phyloP scores from a whole-genome alignment of 2,329 filamentous ascomycete species.

The Metarhizium album region DNA sequence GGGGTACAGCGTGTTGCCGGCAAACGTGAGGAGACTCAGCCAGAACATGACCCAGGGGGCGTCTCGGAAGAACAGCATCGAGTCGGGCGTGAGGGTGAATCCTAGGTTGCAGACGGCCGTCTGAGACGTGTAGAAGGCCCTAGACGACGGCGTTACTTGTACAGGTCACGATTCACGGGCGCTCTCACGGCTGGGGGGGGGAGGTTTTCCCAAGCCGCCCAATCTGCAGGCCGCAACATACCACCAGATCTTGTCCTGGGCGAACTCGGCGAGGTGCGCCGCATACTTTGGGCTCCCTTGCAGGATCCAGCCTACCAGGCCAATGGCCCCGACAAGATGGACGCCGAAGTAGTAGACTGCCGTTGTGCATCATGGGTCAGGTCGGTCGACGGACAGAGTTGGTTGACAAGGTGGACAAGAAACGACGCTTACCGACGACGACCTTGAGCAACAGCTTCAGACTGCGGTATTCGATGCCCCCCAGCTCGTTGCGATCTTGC shows the following conservation, averaged over 20 bases:
- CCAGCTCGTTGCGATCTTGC: constrained; percentile 29
- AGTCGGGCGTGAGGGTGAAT: constrained; percentile 43
- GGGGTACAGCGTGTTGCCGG: constrained; percentile 47
- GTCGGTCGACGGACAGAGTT: not conserved
- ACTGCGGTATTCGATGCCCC: constrained; percentile 41
- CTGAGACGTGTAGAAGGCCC: constrained; percentile 38
- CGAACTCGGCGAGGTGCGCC: constrained; percentile 27
- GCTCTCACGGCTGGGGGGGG: too few relatives aligned
- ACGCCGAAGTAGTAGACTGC: constrained; percentile 34
- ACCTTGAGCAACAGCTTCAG: constrained; percentile 39
- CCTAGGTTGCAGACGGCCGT: constrained; percentile 43
- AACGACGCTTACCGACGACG: constrained; percentile 20
- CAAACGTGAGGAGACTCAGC: constrained; percentile 37
- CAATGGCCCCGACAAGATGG: constrained; percentile 35
- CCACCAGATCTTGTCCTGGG: constrained; percentile 36
- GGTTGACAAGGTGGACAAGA: not conserved
- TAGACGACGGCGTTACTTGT: constrained; percentile 9
- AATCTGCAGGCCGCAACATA: too few relatives aligned
- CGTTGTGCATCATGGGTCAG: not conserved
- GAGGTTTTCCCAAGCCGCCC: too few relatives aligned
- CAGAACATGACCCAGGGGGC: constrained; percentile 33
- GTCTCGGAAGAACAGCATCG: constrained; percentile 38
- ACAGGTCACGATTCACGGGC: not conserved
- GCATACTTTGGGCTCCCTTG: constrained; percentile 28
- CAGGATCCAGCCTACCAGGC: constrained; percentile 36